Base-by-base conservation (phyloP, 2,329 filamentous ascomycete species). In the Fusarium buxicola region DNA sequence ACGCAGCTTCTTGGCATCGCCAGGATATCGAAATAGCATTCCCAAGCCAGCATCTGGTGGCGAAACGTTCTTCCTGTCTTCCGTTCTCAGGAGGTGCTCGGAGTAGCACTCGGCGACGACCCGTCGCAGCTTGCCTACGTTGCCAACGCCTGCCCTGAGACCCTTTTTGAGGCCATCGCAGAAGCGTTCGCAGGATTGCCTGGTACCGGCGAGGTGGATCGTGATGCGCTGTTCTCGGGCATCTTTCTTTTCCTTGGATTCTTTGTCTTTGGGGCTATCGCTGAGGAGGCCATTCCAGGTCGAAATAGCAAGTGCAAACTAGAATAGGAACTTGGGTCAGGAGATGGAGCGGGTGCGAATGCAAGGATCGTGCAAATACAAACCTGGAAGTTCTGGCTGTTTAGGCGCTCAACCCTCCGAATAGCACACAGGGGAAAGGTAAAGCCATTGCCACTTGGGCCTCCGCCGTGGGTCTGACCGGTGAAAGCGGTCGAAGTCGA, bases 151-250 rank as follows among this genome's bases (percentile, higher is more conserved):
- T 55, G 92, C 89, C 61, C 94, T 86, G 46, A 99, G 80, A 1
- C 94, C 94, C 73, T 90, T 92, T 78, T 98, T 99, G 65, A 99
- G 82, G 7, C 91, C 92, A 78, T 99, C 95, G 75, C 95, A 99
- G 79, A 99, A 99, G 50, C 93, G 85, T 77, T 99, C 95, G 75
- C 94, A 98, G 43, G 91, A 89, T 73, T 90, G 92, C 53, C 94
- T 88, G 73, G 91, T 95, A 25, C 94, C 94, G 25, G 92, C 92
- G 44, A 99, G 87, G 76, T 97, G 92, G 58, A 99, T 86, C 2
- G 93, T 97, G 66, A 99, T 90, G 72, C 93, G 91, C 74, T 97
- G 95, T 63, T 93, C 91, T 50, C 80, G 77, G 11, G 72, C 68
- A 30, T 81, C 77, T 51, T 77, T 81, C 60, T 75, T 76, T 12